Conservation (phyloP, 2,329 filamentous ascomycete genomes). For the Zasmidium cellare region DNA sequence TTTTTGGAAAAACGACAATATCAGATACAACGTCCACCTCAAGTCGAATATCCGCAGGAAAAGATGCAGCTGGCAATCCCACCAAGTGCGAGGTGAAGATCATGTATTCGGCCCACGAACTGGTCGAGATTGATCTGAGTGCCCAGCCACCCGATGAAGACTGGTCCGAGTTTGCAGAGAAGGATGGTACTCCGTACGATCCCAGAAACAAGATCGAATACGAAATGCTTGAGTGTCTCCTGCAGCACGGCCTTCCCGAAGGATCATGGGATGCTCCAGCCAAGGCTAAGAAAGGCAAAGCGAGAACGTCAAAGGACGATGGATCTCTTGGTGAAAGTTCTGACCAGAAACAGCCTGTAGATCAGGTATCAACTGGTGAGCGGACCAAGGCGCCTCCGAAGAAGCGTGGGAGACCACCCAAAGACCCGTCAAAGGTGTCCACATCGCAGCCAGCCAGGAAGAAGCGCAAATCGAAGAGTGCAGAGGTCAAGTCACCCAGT, state of each 20-base stretch:
- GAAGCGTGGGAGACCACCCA: slow-evolving; percentile 2
- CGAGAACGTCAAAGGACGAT: background rate
- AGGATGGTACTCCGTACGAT: slow-evolving; percentile 36
- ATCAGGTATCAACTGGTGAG: background rate
- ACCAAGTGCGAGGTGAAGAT: slow-evolving; percentile 31
- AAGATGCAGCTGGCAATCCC: slow-evolving; percentile 20
- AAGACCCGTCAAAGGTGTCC: background rate
- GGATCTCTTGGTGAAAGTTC: background rate
- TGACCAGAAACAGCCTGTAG: too few species aligned
- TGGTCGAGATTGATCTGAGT: slow-evolving; percentile 30
- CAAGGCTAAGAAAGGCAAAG: background rate
- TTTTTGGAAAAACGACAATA: slow-evolving; percentile 21
- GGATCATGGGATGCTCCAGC: slow-evolving; percentile 12
- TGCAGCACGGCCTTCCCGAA: slow-evolving; percentile 32
- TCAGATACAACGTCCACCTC: slow-evolving; percentile 33
- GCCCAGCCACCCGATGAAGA: slow-evolving; percentile 25
- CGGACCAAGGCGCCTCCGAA: background rate
- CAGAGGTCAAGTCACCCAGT: background rate
- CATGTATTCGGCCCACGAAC: slow-evolving; percentile 37
- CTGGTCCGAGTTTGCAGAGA: slow-evolving; percentile 31
- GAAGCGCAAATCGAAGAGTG: background rate
- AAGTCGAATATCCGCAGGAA: slow-evolving; percentile 30
- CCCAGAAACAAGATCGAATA: slow-evolving; percentile 35
- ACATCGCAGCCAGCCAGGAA: background rate
- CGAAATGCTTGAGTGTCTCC: slow-evolving; percentile 38